Conservation (phyloP, 768 basidiomycete genomes). For the Trametes meyenii region DNA sequence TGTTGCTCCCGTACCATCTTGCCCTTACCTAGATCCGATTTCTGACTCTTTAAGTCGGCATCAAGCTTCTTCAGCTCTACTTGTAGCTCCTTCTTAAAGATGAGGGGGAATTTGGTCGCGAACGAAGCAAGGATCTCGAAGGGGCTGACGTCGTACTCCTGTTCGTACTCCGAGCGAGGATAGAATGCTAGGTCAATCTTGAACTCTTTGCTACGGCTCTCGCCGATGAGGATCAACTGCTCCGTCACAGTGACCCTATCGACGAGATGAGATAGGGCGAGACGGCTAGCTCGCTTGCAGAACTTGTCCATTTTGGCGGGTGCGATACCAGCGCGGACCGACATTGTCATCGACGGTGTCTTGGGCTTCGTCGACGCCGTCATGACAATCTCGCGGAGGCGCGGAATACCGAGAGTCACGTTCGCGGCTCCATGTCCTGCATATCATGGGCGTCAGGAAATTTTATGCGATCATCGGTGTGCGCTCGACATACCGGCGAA, state of each 20-base stretch:
- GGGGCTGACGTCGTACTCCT: constrained; percentile 79
- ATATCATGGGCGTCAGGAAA: constrained; percentile 3
- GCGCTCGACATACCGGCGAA: constrained; percentile 74
- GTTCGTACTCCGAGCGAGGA: constrained; percentile 78
- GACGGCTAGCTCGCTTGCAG: constrained; percentile 85
- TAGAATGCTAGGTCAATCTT: constrained; percentile 83
- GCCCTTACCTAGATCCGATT: constrained; percentile 83
- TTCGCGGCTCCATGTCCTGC: constrained; percentile 98
- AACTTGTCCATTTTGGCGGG: constrained; percentile 67
- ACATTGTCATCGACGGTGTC: constrained; percentile 96
- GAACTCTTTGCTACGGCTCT: constrained; percentile 77
- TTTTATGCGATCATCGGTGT: background rate
- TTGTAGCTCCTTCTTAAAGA: constrained; percentile 84
- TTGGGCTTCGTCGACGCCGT: constrained; percentile 95
- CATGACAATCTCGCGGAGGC: constrained; percentile 98
- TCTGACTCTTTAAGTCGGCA: constrained; percentile 76
- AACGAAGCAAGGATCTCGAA: constrained; percentile 75
- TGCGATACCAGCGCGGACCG: constrained; percentile 55
- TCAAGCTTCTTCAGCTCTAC: constrained; percentile 85
- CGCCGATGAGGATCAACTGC: constrained; percentile 63
- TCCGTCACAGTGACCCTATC: constrained; percentile 85
- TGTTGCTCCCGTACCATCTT: constrained; percentile 49
- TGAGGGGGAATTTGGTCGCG: constrained; percentile 72
- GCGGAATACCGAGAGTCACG: constrained; percentile 98
- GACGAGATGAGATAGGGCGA: constrained; percentile 87